Evolutionary conservation across 106 monocot genomes (phyloP), one percentile per base, ranked within the genome.

Genomic region (Gastrodia elata): DNA sequence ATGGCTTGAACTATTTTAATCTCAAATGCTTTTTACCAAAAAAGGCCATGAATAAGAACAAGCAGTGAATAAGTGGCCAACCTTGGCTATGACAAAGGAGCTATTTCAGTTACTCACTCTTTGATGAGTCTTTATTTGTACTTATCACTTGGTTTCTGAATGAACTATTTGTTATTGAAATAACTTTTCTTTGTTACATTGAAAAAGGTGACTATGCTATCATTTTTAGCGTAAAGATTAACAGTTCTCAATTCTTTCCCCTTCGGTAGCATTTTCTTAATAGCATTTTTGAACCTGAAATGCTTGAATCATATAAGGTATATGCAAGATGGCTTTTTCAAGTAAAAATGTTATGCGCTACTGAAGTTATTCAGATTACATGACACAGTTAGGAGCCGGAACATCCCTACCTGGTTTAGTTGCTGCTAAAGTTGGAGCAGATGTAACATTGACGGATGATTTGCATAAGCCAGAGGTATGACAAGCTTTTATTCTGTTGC

Each of bases 371-470:
- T 64, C 11, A 6, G 11, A 8, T 35, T 75, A 20, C 25, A 71
- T 80, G n/a, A 41, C 32, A 15, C 76, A 96, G 97, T 74, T 97
- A 73, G 97, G 97, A 46, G 88, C 92, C 75, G 97, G 97, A 32
- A 97, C 97, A 34, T 90, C 97, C 37, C 77, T 97, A 52, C 97
- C 97, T 22, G 97, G 97, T 35, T 79, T 97, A 65, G 97, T 90
- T 65, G 97, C 90, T 69, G 90, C 97, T 26, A 93, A 97, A 81
- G 57, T 90, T n/a, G 92, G 97, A 52, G 85, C 92, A 74, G 38
- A 86, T 69, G 92, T 97, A 30, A 77, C 70, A 38, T 72, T 97
- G 55, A 93, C 97, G 7, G 97, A 97, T 46, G 88, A 80, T 27
- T 81, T 82, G 44, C 30, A 80, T 36, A 74, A 73, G 72, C 43